Conservation (phyloP, 257 asterid genomes). For the Solanum raphanifolium region DNA sequence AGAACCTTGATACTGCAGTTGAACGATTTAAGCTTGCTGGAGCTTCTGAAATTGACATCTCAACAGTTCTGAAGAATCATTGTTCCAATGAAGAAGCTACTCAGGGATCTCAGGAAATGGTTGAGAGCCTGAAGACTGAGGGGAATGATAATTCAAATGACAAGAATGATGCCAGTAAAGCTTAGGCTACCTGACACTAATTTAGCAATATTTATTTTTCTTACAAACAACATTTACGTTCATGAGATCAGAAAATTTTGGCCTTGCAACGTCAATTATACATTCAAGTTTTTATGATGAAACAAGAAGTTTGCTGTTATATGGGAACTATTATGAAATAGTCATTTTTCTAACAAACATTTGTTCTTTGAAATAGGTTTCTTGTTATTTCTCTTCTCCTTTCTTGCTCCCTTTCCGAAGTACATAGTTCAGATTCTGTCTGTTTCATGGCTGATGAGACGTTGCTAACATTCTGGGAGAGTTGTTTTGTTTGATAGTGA, state of each 20-base stretch:
- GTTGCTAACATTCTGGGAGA: neutral
- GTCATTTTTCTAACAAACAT: neutral
- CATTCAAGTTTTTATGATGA: neutral
- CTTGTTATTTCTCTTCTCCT: neutral
- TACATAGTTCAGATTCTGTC: neutral
- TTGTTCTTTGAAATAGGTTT: neutral
- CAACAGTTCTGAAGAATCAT: slow-evolving; percentile 62
- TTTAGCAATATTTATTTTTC: neutral
- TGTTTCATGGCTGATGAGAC: neutral
- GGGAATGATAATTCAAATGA: slow-evolving; percentile 1
- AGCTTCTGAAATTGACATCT: slow-evolving; percentile 80
- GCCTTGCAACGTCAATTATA: neutral
- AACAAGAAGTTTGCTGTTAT: neutral
- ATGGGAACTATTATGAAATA: neutral
- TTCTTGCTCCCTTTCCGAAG: neutral
- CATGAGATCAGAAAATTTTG: neutral
- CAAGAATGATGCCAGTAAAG: neutral
- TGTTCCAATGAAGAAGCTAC: slow-evolving; percentile 51
- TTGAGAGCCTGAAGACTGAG: slow-evolving; percentile 11
- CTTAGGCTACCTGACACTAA: neutral
- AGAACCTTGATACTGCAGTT: slow-evolving; percentile 66
- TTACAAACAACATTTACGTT: neutral
- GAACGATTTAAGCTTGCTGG: slow-evolving; percentile 82
- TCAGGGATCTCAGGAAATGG: slow-evolving; percentile 21
- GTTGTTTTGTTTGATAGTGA: neutral